phyloP scores from a whole-genome alignment of 805 yeast species.

The Pichia gijzeniarum region DNA sequence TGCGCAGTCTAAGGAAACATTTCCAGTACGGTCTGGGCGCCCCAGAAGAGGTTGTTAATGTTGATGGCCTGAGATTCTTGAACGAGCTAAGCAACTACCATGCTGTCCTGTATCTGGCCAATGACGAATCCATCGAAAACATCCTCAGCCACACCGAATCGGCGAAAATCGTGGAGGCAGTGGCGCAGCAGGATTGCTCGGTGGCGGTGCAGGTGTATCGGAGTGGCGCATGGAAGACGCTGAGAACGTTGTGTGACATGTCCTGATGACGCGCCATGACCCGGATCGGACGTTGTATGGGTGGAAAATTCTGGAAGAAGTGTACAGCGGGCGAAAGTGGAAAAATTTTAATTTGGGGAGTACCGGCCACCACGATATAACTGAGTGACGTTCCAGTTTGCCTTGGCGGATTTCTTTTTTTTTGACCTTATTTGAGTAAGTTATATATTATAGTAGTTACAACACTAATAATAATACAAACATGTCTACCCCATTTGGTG shows the following conservation, averaged over 20 bases:
- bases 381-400: no score
- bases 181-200: no score
- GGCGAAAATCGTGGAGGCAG: no score
- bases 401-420: background rate
- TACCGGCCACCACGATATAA: no score
- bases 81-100: slow-evolving; percentile 63
- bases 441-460: no score
- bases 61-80: background rate
- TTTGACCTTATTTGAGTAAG: background rate
- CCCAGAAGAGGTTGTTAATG: no score
- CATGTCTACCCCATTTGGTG: slow-evolving; percentile 94
- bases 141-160: no score
- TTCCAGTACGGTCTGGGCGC: slow-evolving; percentile 24
- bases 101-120: slow-evolving; percentile 47
- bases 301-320: no score
- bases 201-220: slow-evolving; percentile 20
- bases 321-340: no score
- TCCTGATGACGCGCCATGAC: slow-evolving; percentile 4
- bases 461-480: slow-evolving; percentile 5
- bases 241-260: slow-evolving; percentile 42
- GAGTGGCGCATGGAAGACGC: slow-evolving; percentile 67
- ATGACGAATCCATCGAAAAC: background rate
- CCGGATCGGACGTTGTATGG: no score
- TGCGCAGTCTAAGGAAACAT: slow-evolving; percentile 45
- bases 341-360: no score